Evolutionary conservation across 768 basidiomycete genomes (phyloP).

Genomic region (Mycena latifolia): DNA sequence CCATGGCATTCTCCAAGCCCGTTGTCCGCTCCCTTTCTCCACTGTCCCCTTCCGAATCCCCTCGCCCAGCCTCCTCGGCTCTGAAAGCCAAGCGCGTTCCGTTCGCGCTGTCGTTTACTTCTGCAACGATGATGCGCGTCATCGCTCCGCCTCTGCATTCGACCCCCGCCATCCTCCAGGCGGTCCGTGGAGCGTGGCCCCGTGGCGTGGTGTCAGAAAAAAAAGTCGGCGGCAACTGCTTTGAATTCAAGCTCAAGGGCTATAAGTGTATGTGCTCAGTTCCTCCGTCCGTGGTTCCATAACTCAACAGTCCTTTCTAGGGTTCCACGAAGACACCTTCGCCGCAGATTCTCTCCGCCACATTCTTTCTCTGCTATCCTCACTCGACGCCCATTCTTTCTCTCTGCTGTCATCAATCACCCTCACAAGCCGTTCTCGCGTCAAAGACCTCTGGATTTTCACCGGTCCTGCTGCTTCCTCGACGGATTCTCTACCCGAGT

Average conservation of each 20-base stretch:
- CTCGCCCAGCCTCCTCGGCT: constrained; percentile 51
- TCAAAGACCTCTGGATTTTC: constrained; percentile 86
- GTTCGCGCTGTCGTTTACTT: constrained; percentile 82
- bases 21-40: constrained; percentile 45
- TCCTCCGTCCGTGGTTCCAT: constrained; percentile 34
- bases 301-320: constrained; percentile 47
- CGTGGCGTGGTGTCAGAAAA: constrained; percentile 84
- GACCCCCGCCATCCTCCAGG: constrained; percentile 86
- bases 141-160: constrained; percentile 81
- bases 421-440: constrained; percentile 77
- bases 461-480: constrained; percentile 60
- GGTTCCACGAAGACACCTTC: constrained; percentile 85
- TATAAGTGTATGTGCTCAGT: constrained; percentile 72
- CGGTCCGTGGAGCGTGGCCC: constrained; percentile 83
- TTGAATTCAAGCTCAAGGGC: constrained; percentile 86
- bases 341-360: constrained; percentile 79
- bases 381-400: constrained; percentile 78
- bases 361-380: constrained; percentile 74
- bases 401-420: constrained; percentile 77
- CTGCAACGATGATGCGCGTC: constrained; percentile 76
- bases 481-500: constrained; percentile 48
- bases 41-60: constrained; percentile 50
- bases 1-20: constrained; percentile 77
- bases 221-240: constrained; percentile 77
- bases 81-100: constrained; percentile 59